Evolutionary conservation across 805 yeast genomes (phyloP).

Genomic region (Hanseniaspora osmophila): DNA sequence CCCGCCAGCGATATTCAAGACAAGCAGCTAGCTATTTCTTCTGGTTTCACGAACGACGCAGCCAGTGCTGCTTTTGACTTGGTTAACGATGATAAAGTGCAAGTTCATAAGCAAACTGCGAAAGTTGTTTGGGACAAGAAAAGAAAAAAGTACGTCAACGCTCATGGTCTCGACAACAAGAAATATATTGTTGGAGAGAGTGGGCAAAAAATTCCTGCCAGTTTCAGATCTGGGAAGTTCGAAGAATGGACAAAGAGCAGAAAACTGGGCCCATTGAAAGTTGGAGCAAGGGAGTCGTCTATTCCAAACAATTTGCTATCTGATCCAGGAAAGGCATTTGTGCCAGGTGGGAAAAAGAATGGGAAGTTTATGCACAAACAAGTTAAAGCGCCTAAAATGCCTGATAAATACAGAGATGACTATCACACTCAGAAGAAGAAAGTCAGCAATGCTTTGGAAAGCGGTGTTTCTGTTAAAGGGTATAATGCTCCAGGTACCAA

Average conservation of each 20-base stretch:
- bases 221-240: conserved; percentile 78
- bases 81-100: conserved; percentile 60
- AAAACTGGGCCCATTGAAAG: conserved; percentile 36
- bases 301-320: conserved; percentile 21
- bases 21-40: conserved; percentile 43
- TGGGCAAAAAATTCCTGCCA: conserved; percentile 85
- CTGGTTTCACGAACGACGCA: conserved; percentile 73
- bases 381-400: conserved; percentile 68
- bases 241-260: conserved; percentile 82
- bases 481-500: conserved; percentile 23
- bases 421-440: conserved; percentile 69
- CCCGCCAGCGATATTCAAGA: conserved; percentile 71
- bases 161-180: conserved; percentile 57
- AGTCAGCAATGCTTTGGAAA: conserved; percentile 64
- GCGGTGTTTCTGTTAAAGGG: conserved; percentile 64
- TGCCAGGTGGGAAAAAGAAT: conserved; percentile 19
- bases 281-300: conserved; percentile 38
- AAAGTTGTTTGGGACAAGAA: conserved; percentile 86
- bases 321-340: conserved; percentile 19
- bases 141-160: conserved; percentile 76
- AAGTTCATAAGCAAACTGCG: conserved; percentile 47
- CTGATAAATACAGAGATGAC: conserved; percentile 86
- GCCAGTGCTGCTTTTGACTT: conserved; percentile 77
- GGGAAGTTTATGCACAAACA: conserved; percentile 61
- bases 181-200: conserved; percentile 88